Evolutionary conservation across 2,329 filamentous ascomycete species (phyloP).

Genomic region (Aureobasidium sp.): DNA sequence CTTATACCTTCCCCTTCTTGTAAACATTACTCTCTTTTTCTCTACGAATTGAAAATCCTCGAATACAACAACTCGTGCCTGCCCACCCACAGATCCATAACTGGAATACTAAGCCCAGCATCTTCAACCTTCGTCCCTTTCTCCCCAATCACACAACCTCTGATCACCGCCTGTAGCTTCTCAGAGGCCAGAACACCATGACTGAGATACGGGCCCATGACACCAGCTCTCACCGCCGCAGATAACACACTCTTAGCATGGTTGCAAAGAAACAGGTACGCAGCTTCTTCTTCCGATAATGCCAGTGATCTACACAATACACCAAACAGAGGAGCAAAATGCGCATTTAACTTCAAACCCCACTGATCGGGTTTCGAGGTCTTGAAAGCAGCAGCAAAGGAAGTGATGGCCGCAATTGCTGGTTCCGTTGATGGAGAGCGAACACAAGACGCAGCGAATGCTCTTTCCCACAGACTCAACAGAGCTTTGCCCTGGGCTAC

Average conservation of each 20-base stretch:
- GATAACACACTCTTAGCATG: conserved; percentile 70
- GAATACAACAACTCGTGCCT: conserved; percentile 77
- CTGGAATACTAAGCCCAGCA: conserved; percentile 66
- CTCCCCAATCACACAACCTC: conserved; percentile 49
- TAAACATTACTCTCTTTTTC: too few relatives aligned
- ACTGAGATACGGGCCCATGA: conserved; percentile 73
- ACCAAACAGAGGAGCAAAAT: conserved; percentile 64
- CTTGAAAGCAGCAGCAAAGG: neutral
- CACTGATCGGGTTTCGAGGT: neutral
- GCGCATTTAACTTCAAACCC: conserved; percentile 35
- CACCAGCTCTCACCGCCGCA: conserved; percentile 66
- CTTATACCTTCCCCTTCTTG: too few relatives aligned
- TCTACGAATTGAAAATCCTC: conserved; percentile 68
- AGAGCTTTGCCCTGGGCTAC: conserved; percentile 68
- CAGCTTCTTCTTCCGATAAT: conserved; percentile 52
- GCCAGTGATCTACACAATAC: conserved; percentile 54
- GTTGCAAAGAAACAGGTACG: conserved; percentile 66
- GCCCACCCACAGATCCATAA: conserved; percentile 76
- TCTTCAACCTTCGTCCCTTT: conserved; percentile 52
- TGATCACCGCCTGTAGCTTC: conserved; percentile 50
- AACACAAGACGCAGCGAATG: conserved; percentile 15
- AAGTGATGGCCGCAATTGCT: neutral
- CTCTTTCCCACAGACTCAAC: conserved; percentile 61
- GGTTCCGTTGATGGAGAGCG: neutral
- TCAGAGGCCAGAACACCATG: conserved; percentile 60